A percentile compares a stretch with the other conserved stretches of the same genome.
These are phyloP conservation scores for Curvularia hawaiiensis DNA, from an alignment of 2,329 filamentous ascomycete species.

Conservation along the genomic window DNA sequence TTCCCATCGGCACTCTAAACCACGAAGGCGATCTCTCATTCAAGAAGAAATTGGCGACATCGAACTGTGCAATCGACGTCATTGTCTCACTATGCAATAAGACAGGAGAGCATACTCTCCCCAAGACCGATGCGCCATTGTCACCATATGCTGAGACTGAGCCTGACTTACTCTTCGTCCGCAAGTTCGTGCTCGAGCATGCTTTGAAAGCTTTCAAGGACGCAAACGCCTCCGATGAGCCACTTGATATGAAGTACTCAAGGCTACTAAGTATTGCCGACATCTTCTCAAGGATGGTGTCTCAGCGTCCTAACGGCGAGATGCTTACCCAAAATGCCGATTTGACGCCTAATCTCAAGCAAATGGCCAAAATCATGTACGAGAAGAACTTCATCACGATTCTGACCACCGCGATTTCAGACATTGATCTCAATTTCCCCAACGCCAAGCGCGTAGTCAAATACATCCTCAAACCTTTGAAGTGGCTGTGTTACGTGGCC, in stretches of 20 bases:
- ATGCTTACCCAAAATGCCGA: conserved; percentile 46
- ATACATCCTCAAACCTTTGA: conserved; percentile 89
- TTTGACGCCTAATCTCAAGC: conserved; percentile 68
- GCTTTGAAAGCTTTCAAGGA: conserved; percentile 91
- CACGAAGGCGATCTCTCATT: conserved; percentile 75
- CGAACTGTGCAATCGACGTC: conserved; percentile 82
- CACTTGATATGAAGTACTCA: conserved; percentile 84
- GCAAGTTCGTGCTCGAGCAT: conserved; percentile 93
- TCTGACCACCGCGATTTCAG: conserved; percentile 88
- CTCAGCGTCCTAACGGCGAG: conserved; percentile 53
- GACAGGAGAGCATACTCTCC: conserved; percentile 75
- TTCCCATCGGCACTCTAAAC: conserved; percentile 68
- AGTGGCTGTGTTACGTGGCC: conserved; percentile 84
- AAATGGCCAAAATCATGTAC: conserved; percentile 94
- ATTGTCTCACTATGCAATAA: conserved; percentile 86
- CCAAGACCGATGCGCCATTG: conserved; percentile 49
- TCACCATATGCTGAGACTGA: conserved; percentile 70
- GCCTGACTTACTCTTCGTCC: conserved; percentile 85
- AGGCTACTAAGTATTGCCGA: conserved; percentile 87
- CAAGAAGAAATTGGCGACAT: conserved; percentile 86
- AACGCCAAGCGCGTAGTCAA: conserved; percentile 94
- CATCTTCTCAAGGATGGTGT: conserved; percentile 90
- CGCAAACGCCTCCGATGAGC: conserved; percentile 76
- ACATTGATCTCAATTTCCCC: conserved; percentile 94
- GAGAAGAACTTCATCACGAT: conserved; percentile 95